Conservation (phyloP, 164 flowering plant genomes). For the Vitis riparia region DNA sequence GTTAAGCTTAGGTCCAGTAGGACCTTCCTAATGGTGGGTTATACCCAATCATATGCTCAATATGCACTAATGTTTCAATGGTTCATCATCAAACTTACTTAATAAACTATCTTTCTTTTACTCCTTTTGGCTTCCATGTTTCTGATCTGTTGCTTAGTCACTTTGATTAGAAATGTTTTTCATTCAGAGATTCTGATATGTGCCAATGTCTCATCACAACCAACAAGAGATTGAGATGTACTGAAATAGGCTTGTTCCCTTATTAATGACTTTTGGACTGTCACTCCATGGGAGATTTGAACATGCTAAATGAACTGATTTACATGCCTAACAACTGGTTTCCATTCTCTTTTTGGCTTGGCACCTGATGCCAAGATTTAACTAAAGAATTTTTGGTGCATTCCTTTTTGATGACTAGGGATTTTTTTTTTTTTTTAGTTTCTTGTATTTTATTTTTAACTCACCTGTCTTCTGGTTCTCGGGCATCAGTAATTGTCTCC, state of each 20-base stretch:
- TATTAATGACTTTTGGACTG: not conserved
- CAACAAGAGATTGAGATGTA: too few species aligned
- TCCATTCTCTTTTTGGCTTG: not conserved
- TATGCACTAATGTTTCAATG: too few species aligned
- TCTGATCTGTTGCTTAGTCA: not conserved
- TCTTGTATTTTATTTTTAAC: not conserved
- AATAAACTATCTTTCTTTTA: too few species aligned
- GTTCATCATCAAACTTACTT: too few species aligned
- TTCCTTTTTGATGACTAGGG: not conserved
- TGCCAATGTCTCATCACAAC: not conserved
- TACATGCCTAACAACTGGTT: not conserved
- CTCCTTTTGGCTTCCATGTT: too few species aligned
- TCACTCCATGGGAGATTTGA: not conserved
- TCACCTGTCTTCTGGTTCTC: constrained; percentile 8
- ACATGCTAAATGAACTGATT: not conserved
- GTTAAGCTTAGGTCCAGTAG: too few species aligned
- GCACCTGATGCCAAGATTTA: not conserved
- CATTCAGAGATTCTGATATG: constrained; percentile 1
- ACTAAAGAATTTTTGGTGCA: not conserved
- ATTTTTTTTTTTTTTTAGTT: not conserved
- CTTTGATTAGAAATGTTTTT: not conserved
- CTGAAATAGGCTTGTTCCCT: not conserved
- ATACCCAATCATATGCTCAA: too few species aligned
- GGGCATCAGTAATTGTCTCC: constrained; percentile 15
- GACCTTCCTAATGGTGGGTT: too few species aligned